Conservation (phyloP, 768 basidiomycete genomes). For the Leccinum barrowsii region DNA sequence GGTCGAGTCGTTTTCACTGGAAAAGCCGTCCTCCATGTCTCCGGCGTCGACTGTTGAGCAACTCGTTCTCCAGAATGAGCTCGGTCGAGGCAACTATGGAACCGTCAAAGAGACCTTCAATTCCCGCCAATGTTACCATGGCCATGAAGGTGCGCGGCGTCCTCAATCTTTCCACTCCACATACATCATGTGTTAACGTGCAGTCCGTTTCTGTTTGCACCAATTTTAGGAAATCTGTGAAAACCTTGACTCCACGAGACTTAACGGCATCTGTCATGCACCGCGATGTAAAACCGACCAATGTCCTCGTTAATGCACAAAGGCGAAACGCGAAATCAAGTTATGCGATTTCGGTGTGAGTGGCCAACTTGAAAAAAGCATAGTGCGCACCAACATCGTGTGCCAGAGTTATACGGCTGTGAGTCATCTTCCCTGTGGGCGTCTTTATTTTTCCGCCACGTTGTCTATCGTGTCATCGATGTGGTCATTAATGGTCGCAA, state of each 20-base stretch:
- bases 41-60: constrained; percentile 88
- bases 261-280: constrained; percentile 91
- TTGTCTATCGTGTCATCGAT: constrained; percentile 3
- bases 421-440: constrained; percentile 27
- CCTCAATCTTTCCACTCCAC: neutral
- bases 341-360: constrained; percentile 98
- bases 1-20: constrained; percentile 92
- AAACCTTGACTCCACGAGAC: constrained; percentile 88
- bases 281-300: constrained; percentile 89
- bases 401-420: no score
- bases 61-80: constrained; percentile 85
- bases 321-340: constrained; percentile 76
- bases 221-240: constrained; percentile 85
- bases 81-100: constrained; percentile 96
- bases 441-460: neutral
- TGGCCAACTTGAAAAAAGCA: constrained; percentile 91
- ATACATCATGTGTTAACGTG: constrained; percentile 10
- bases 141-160: constrained; percentile 85
- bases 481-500: neutral
- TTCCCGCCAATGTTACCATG: constrained; percentile 93
- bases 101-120: constrained; percentile 97
- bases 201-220: neutral
- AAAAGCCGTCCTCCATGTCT: constrained; percentile 88
- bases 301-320: constrained; percentile 76
- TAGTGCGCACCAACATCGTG: constrained; percentile 98